Evolutionary conservation across 129 eudicot genomes (phyloP).

Genomic region (Tagetes erecta): DNA sequence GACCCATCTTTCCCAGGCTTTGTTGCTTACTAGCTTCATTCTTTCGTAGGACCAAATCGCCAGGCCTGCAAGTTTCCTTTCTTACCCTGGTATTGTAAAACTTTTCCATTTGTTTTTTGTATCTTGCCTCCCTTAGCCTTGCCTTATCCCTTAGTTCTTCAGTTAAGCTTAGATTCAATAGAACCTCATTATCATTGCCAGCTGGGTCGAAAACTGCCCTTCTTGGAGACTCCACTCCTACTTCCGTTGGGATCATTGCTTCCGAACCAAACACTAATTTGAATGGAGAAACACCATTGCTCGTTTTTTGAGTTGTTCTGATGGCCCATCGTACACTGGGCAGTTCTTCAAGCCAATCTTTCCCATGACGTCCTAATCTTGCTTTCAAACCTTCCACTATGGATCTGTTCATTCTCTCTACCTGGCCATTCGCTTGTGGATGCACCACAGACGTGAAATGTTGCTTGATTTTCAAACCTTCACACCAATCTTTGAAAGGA

Average conservation of each 20-base stretch:
- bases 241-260: neutral
- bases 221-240: neutral
- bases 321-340: neutral
- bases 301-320: neutral
- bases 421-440: neutral
- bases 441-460: neutral
- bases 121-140: neutral
- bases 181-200: no score
- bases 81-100: no score
- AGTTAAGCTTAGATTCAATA: neutral
- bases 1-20: no score
- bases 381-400: neutral
- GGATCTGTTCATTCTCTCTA: neutral
- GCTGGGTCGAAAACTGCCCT: neutral
- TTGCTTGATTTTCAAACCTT: neutral
- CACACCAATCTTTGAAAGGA: neutral
- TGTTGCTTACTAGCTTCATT: no score
- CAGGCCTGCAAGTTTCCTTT: no score
- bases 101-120: no score
- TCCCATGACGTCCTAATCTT: no score
- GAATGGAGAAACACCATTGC: neutral
- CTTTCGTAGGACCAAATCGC: no score
- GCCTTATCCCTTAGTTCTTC: neutral
- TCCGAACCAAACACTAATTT: neutral
- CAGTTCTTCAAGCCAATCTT: neutral